These are phyloP conservation scores for Podaxis rugospora DNA, from an alignment of 768 basidiomycete genomes.

Conservation along the genomic window DNA sequence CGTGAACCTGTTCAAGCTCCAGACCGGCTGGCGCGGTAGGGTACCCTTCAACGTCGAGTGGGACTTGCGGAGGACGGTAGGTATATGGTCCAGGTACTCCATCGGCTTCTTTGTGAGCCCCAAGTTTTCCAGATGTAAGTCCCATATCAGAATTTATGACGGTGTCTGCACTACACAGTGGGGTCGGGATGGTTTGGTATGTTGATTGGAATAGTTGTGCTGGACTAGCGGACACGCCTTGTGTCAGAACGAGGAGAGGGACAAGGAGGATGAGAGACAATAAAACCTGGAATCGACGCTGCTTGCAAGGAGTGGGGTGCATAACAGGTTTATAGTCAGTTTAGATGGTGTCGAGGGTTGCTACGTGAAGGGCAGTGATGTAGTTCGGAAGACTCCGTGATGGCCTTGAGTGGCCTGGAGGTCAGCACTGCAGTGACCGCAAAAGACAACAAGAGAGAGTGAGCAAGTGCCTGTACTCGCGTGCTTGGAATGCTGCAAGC, in stretches of 20 bases:
- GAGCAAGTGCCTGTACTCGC: no score
- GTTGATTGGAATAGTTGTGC: background rate
- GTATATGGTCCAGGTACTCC: constrained; percentile 12
- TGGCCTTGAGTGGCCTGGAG: background rate
- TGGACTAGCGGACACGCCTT: background rate
- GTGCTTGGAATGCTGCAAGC: no score
- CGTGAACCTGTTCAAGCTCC: constrained; percentile 64
- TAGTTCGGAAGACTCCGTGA: background rate
- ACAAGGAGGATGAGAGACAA: background rate
- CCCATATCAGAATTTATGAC: background rate
- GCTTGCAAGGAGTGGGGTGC: background rate
- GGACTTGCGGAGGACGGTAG: constrained; percentile 34
- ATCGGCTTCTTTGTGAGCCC: background rate
- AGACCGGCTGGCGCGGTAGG: constrained; percentile 52
- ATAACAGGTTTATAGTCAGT: background rate
- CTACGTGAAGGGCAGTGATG: background rate
- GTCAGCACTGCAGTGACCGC: background rate
- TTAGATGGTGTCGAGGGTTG: background rate
- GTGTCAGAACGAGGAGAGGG: background rate
- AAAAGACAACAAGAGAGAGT: background rate
- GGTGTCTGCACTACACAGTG: background rate
- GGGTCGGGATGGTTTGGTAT: constrained; percentile 1
- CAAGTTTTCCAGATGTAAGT: background rate
- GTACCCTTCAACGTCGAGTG: constrained; percentile 59
- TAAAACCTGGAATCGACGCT: background rate